phyloP scores from a whole-genome alignment of 805 yeast species.

The Ascoidea rubescens region DNA sequence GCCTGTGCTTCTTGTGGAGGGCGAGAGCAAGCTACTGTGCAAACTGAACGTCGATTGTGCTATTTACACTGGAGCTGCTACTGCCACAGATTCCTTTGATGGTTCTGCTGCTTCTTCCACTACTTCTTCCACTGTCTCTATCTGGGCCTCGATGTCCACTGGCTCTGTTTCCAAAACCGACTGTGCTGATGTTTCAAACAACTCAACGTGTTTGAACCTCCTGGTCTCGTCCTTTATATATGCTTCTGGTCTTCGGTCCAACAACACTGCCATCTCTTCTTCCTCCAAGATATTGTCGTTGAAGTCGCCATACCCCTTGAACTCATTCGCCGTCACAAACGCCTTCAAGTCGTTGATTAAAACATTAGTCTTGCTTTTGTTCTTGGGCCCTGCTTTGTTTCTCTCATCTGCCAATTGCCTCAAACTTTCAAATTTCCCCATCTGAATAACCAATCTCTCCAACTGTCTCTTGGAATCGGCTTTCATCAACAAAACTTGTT shows the following conservation, averaged over 20 bases:
- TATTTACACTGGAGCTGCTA: too few relatives aligned
- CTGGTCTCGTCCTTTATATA: constrained; percentile 19
- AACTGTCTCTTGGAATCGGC: constrained; percentile 72
- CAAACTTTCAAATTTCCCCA: constrained; percentile 41
- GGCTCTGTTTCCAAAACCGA: too few relatives aligned
- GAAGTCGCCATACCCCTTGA: constrained; percentile 18
- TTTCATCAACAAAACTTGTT: constrained; percentile 63
- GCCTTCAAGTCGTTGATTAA: constrained; percentile 26
- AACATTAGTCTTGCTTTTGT: constrained; percentile 16
- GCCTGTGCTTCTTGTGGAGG: too few relatives aligned
- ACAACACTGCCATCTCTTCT: constrained; percentile 33
- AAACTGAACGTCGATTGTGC: too few relatives aligned
- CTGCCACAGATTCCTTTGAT: too few relatives aligned
- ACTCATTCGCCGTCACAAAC: constrained; percentile 25
- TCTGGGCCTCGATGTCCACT: too few relatives aligned
- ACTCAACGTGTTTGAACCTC: constrained; percentile 21
- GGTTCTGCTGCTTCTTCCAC: too few relatives aligned
- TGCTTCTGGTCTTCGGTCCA: constrained; percentile 32
- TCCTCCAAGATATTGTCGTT: constrained; percentile 17
- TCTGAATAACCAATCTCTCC: constrained; percentile 60
- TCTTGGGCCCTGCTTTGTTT: constrained; percentile 12
- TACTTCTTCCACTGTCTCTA: too few relatives aligned
- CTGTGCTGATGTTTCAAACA: constrained; percentile 23
- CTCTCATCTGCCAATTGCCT: constrained; percentile 21
- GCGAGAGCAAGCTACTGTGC: too few relatives aligned